phyloP scores from a whole-genome alignment of 345 rosid genomes.

The Geranium brycei region DNA sequence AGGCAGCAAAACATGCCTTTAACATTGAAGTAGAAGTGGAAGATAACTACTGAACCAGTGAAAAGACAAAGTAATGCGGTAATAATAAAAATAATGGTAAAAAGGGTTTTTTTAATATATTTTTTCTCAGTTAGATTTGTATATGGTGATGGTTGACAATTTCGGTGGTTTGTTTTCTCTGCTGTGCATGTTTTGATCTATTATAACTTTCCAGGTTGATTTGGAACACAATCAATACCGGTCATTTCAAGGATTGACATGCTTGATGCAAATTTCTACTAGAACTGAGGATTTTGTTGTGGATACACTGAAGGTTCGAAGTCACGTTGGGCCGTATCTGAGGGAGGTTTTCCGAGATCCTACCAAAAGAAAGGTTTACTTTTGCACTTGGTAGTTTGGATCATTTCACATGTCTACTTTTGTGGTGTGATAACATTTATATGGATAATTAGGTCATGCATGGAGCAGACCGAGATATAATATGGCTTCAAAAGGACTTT shows the following conservation, averaged over 20 bases:
- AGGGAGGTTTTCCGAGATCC: constrained; percentile 88
- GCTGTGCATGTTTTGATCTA: neutral
- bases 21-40: too few relatives aligned
- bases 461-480: constrained; percentile 89
- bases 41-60: too few relatives aligned
- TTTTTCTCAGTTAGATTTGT: neutral
- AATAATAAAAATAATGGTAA: too few relatives aligned
- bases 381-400: constrained; percentile 1
- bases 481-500: constrained; percentile 96
- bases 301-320: constrained; percentile 74
- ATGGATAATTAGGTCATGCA: constrained; percentile 70
- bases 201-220: constrained; percentile 50
- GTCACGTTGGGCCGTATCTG: constrained; percentile 72
- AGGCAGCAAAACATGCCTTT: too few relatives aligned
- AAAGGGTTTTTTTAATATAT: too few relatives aligned
- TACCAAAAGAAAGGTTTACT: constrained; percentile 67
- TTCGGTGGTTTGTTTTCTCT: neutral
- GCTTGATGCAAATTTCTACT: constrained; percentile 96
- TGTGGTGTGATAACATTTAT: constrained; percentile 17
- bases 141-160: neutral
- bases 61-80: too few relatives aligned
- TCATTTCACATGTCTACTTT: constrained; percentile 8
- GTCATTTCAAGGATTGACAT: constrained; percentile 88
- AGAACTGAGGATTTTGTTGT: constrained; percentile 77
- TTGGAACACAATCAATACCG: constrained; percentile 96